Percentiles rank a stretch among this genome's conserved stretches.
phyloP scores from a whole-genome alignment of 176 grass and related monocot genomes.

The Elaeis guineensis region DNA sequence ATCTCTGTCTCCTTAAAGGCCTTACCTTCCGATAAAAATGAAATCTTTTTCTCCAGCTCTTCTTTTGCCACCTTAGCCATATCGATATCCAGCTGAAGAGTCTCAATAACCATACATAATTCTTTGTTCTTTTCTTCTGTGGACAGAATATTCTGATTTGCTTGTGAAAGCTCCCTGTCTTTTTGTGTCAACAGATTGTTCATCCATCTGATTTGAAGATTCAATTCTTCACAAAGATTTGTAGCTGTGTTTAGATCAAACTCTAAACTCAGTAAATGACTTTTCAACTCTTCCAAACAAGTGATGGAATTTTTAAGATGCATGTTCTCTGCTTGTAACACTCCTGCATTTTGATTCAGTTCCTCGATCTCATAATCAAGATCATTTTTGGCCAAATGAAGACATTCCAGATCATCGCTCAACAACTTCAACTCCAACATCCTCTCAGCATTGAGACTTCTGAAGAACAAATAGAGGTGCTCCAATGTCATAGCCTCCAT shows the following conservation, averaged over 20 bases:
- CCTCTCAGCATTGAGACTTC: slow-evolving; percentile 67
- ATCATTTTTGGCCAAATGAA: slow-evolving; percentile 45
- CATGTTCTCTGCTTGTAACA: slow-evolving; percentile 57
- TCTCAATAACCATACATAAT: slow-evolving; percentile 36
- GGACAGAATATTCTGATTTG: slow-evolving; percentile 42
- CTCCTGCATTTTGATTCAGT: slow-evolving; percentile 31
- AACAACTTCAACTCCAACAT: slow-evolving; percentile 44
- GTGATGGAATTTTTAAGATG: slow-evolving; percentile 38
- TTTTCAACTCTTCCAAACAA: slow-evolving; percentile 44
- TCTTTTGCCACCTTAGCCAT: slow-evolving; percentile 43
- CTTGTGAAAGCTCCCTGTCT: slow-evolving; percentile 42
- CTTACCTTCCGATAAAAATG: slow-evolving; percentile 22
- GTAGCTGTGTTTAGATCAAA: slow-evolving; percentile 49
- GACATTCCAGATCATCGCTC: slow-evolving; percentile 51
- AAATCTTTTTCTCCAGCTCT: slow-evolving; percentile 47
- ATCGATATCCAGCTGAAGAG: slow-evolving; percentile 48
- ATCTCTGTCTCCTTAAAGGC: slow-evolving; percentile 35
- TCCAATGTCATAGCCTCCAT: slow-evolving; percentile 57
- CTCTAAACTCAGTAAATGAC: slow-evolving; percentile 49
- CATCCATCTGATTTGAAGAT: slow-evolving; percentile 35
- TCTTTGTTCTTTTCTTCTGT: slow-evolving; percentile 42
- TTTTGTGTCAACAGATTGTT: slow-evolving; percentile 32
- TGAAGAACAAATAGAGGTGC: slow-evolving; percentile 64
- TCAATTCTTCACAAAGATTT: slow-evolving; percentile 43
- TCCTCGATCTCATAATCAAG: slow-evolving; percentile 28